Base-by-base conservation (phyloP, 768 basidiomycete genomes). In the Lactifluus rugatus region DNA sequence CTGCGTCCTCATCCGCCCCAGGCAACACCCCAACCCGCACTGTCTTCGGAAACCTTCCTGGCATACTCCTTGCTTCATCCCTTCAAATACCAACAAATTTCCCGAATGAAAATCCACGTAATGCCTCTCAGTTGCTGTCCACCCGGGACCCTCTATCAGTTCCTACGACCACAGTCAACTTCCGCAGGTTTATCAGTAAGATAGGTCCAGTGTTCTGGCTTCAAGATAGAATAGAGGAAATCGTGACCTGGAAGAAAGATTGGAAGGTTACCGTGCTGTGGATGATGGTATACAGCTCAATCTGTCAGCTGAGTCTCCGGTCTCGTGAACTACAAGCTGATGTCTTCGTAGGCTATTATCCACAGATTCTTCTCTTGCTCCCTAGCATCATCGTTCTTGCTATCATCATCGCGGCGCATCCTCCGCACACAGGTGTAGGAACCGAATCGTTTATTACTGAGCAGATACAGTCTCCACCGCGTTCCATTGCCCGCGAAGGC, bases 131-230 rank as follows among this genome's bases (percentile, higher is more conserved):
- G 2, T 70, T 87, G 28, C 65, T 88, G 14, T 81, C 80, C 17
- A 79, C 79, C 1, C 74, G 75, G 28, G 87, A 87, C 64, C 81
- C 88, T 0, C 76, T 95, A 5, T 89, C 88, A 1, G 73, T 95
- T 3, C 87, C 83, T 0, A 82, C 84, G 26, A 86, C 84, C 62
- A 84, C 87, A 1, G 80, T 76, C 62, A 91, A 93, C 67, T 93
- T 93, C 66, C 79, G 84, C 61, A 75, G 89, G 23, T 94, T 95
- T 58, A 79, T 93, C 3, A 78, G 82, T 6, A 83, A 78, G 63
- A 75, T 82, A 3, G 89, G 89, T 0, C 85, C 88, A 0, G 72
- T 93, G 7, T 95, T 94, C 66, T 95, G 92, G 93, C 62, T 94
- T 19, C 89, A 90, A 71, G 93, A 96, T 67, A 73, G 93, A 1